These are phyloP conservation scores for Emergomyces orientalis DNA, from an alignment of 2,329 filamentous ascomycete genomes.

Conservation along the genomic window DNA sequence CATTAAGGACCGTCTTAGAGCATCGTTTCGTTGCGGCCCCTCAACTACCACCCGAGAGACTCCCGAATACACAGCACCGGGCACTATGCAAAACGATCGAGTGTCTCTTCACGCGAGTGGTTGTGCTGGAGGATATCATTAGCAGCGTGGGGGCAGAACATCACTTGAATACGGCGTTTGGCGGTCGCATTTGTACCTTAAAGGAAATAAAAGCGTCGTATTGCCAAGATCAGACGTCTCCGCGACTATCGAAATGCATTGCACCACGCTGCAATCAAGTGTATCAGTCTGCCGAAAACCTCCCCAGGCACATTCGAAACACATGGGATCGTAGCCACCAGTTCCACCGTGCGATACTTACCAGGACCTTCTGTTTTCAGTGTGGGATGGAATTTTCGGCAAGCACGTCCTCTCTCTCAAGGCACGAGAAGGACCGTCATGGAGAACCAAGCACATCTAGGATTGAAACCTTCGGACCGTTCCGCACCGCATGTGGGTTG, in stretches of 20 bases:
- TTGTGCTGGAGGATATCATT: slow-evolving; percentile 9
- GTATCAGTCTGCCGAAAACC: slow-evolving; percentile 7
- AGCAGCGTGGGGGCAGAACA: background rate
- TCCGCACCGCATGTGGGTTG: slow-evolving; percentile 8
- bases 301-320: slow-evolving; percentile 6
- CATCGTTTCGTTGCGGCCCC: background rate
- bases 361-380: slow-evolving; percentile 5
- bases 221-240: slow-evolving; percentile 3
- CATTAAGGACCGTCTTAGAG: slow-evolving; percentile 5
- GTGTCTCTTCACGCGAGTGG: background rate
- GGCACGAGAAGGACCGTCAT: slow-evolving; percentile 5
- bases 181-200: slow-evolving; percentile 6
- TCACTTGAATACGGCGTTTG: slow-evolving; percentile 6
- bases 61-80: background rate
- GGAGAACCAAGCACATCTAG: slow-evolving; percentile 4
- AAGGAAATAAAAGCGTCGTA: slow-evolving; percentile 8
- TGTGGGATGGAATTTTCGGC: slow-evolving; percentile 6
- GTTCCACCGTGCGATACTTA: slow-evolving; percentile 8
- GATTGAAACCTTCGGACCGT: slow-evolving; percentile 3
- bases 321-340: slow-evolving; percentile 7
- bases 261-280: background rate
- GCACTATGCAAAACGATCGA: slow-evolving; percentile 10
- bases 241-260: slow-evolving; percentile 7
- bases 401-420: slow-evolving; percentile 3
- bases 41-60: background rate